Evolutionary conservation across 305 asterid species (phyloP).

Genomic region (Fraxinus albicans): DNA sequence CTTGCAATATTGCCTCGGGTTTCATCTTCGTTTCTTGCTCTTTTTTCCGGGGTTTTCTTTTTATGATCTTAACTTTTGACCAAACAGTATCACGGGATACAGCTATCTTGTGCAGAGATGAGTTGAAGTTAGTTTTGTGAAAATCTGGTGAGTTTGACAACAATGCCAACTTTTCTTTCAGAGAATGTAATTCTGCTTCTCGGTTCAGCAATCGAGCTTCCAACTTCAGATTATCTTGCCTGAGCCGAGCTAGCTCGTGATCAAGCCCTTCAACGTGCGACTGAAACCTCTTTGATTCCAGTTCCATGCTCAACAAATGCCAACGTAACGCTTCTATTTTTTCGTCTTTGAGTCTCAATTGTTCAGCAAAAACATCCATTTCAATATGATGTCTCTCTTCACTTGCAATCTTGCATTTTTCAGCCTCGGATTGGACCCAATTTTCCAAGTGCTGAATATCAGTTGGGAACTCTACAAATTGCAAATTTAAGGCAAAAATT

Average conservation of each 20-base stretch:
- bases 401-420: slow-evolving; percentile 37
- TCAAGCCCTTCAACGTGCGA: slow-evolving; percentile 59
- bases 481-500: background rate
- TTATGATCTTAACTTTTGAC: slow-evolving; percentile 69
- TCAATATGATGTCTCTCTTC: slow-evolving; percentile 66
- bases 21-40: slow-evolving; percentile 40
- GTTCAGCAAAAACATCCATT: slow-evolving; percentile 83
- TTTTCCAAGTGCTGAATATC: slow-evolving; percentile 50
- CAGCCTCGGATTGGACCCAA: slow-evolving; percentile 55
- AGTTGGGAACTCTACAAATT: slow-evolving; percentile 30
- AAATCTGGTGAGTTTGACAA: slow-evolving; percentile 49
- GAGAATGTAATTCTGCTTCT: slow-evolving; percentile 59
- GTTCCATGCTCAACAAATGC: slow-evolving; percentile 76
- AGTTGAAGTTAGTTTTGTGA: slow-evolving; percentile 45
- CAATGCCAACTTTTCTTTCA: slow-evolving; percentile 55
- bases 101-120: slow-evolving; percentile 39
- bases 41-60: slow-evolving; percentile 51
- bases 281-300: slow-evolving; percentile 70
- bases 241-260: slow-evolving; percentile 49
- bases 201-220: slow-evolving; percentile 51
- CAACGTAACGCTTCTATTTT: slow-evolving; percentile 67
- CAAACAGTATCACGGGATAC: slow-evolving; percentile 45
- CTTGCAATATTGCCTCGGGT: slow-evolving; percentile 30
- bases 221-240: slow-evolving; percentile 60
- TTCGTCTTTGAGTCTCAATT: slow-evolving; percentile 73